These are phyloP conservation scores for Euphorbia celastroides DNA, from an alignment of 441 rosid species.

Conservation along the genomic window DNA sequence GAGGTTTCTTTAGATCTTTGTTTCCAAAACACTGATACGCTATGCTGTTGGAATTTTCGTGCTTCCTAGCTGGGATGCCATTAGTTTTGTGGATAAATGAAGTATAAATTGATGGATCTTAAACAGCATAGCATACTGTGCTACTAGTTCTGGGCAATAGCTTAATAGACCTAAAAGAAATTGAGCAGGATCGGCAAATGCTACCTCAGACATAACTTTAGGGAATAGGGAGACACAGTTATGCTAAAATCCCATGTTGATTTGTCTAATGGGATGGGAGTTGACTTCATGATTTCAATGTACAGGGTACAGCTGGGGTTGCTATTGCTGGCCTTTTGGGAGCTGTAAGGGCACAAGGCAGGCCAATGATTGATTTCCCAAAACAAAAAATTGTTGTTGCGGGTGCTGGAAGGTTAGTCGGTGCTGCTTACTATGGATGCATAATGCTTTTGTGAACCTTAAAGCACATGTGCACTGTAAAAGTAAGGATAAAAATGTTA, in stretches of 20 bases:
- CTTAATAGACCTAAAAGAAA: background rate
- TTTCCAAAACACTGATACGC: too few species aligned
- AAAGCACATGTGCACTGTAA: background rate
- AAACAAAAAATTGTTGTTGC: constrained; percentile 98
- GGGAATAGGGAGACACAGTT: background rate
- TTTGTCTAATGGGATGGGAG: constrained; percentile 16
- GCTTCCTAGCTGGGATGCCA: background rate
- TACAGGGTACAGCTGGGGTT: constrained; percentile 98
- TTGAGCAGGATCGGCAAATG: background rate
- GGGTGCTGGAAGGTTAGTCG: constrained; percentile 93
- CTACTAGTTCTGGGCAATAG: background rate
- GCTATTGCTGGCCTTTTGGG: constrained; percentile 99
- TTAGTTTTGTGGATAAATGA: background rate
- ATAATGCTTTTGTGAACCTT: constrained; percentile 7
- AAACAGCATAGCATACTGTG: background rate
- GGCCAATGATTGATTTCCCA: constrained; percentile 97
- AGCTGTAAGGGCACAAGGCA: constrained; percentile 98
- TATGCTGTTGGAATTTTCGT: background rate
- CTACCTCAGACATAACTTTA: background rate
- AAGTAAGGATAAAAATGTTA: background rate
- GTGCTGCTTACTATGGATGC: constrained; percentile 11
- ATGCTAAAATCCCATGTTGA: background rate
- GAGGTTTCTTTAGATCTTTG: too few species aligned
- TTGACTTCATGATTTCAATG: constrained; percentile 16
- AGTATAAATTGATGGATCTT: constrained; percentile 4